Evolutionary conservation across 495 filamentous ascomycete species (phyloP), one percentile per base, ranked within the genome.

Genomic region (Neurospora tetraspora): DNA sequence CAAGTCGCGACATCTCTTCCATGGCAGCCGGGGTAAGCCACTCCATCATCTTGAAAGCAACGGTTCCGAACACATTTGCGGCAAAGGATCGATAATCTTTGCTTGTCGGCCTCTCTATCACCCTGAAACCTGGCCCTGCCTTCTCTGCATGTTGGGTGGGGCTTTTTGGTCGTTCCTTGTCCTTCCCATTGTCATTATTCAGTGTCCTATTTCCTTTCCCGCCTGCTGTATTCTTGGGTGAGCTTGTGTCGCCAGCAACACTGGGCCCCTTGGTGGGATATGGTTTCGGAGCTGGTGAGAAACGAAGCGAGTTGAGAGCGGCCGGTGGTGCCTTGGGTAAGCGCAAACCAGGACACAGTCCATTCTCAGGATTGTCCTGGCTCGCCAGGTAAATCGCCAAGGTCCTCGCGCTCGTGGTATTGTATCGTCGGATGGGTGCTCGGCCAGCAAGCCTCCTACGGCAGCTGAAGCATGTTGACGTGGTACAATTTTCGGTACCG

Each of bases 61-160:
- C 84, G 4, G 93, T 93, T 74, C 91, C 91, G 76, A 95, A 94
- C 4, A 96, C 83, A 72, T 92, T 92, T 65, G 94, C 93, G 10
- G 91, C 91, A 75, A 96, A 94, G 1, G 93, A 95, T 73, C 92
- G 91, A 23, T 93, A 91, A 77, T 96, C 93, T 76, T 91, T 94
- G 75, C 87, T 85, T 9, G 82, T 80, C 59, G 89, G 86, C 61
- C 82, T 80, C 74, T 86, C 87, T 59, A 69, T 78, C 39, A 85
- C 73, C 5, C 73, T 45, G 59, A 80, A 80, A 45, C 69, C 72
- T 6, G 76, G 74, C 45, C 38, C 42, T 73, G 71, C 71, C 71
- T 76, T 37, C 73, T 72, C 14, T 74, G 70, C 12, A 39, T 65
- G 47, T 47, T n/a, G n/a, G n/a, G n/a, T n/a, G n/a, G n/a, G n/a